Evolutionary conservation across 2,329 filamentous ascomycete species (phyloP).

Genomic region (Cladosporium sp.): DNA sequence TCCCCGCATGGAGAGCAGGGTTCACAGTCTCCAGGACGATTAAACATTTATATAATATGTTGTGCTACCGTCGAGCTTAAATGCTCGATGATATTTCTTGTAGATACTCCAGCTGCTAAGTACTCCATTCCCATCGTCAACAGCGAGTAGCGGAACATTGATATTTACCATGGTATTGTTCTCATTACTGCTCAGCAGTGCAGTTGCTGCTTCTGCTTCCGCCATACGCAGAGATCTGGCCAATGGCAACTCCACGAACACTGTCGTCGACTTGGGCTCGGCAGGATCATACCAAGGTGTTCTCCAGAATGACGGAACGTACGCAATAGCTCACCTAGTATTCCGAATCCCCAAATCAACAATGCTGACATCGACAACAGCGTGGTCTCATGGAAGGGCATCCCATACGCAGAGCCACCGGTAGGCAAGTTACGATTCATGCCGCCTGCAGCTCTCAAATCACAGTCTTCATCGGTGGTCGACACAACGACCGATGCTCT

Average conservation of each 20-base stretch:
- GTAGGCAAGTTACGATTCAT: slow-evolving; percentile 12
- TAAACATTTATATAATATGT: background rate
- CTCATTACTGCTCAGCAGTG: background rate
- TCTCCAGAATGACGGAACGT: slow-evolving; percentile 12
- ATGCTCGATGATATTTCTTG: background rate
- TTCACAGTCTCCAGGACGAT: background rate
- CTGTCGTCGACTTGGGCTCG: background rate
- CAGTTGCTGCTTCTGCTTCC: background rate
- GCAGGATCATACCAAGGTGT: slow-evolving; percentile 8
- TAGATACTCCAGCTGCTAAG: background rate
- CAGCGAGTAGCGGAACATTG: background rate
- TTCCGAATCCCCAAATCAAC: no score
- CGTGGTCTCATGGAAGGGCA: slow-evolving; percentile 15
- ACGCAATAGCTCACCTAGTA: background rate
- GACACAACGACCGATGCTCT: slow-evolving; percentile 19
- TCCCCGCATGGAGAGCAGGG: background rate
- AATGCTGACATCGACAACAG: background rate
- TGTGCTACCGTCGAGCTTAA: background rate
- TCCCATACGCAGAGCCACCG: slow-evolving; percentile 16
- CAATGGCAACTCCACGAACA: background rate
- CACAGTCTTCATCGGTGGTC: slow-evolving; percentile 6
- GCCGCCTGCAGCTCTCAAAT: background rate
- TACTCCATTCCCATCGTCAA: background rate
- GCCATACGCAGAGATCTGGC: background rate
- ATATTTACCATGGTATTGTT: background rate